Base-by-base conservation (phyloP, 192 early-diverging fungal species). In the Entophlyctis luteolus region DNA sequence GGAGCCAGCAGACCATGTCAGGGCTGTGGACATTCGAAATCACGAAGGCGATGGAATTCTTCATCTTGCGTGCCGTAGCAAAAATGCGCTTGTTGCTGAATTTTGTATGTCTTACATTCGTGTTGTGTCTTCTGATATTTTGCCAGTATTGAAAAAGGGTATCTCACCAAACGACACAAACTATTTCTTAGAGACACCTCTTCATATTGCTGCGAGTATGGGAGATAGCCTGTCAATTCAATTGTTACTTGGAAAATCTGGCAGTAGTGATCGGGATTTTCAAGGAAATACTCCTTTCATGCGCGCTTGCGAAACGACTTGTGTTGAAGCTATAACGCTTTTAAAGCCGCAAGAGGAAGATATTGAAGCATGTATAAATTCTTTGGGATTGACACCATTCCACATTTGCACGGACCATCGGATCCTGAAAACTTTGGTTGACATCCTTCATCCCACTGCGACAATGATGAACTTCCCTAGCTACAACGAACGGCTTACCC, bases 211-310 rank as follows among this genome's bases (percentile, higher is more conserved):
- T 18, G 54, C 65, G 18, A 22, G 36, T 48, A 33, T 18, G 2
- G 16, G 20, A 48, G n/a, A 53, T 2, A 6, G 23, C 4, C 1
- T 0, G 2, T 28, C 60, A 8, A 35, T 67, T 2, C 16, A 16
- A 28, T 6, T 59, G 14, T 54, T 67, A 14, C 18, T 59, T 3
- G 42, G 10, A 45, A n/a, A 37, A 5, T 20, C 20, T 22, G 65
- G 56, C 1, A 35, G 37, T 0, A 42, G 56, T 12, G 27, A 10
- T 25, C 56, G 29, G 3, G 65, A 73, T 28, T 5, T 39, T 5
- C 8, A 29, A 8, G 65, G 63, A 18, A 59, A 73, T 29, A 68
- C 71, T 38, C 63, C 71, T 31, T 59, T 73, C 22, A 48, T 62
- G 10, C n/a, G 32, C 16, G 57, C 58, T 20, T 8, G 48, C n/a